A percentile compares a stretch with the other conserved stretches of the same genome.
Evolutionary conservation across 371 early-diverging fungal species (phyloP).

Genomic region (Syncephalastrum sp.): DNA sequence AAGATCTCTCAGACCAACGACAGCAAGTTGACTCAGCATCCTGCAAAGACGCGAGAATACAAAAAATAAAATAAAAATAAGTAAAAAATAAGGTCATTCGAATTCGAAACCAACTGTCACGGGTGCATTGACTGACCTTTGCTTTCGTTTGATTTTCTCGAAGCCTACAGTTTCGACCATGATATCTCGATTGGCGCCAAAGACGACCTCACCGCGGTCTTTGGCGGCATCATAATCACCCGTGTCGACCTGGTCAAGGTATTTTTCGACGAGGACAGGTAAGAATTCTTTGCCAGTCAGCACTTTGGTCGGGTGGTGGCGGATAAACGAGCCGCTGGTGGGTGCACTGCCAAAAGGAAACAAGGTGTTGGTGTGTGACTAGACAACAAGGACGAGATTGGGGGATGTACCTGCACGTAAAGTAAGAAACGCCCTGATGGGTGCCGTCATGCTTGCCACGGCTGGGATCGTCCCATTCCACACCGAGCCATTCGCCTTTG

Average conservation of each 20-base stretch:
- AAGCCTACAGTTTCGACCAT: constrained; percentile 80
- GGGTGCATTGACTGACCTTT: constrained; percentile 28
- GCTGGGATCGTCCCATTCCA: constrained; percentile 82
- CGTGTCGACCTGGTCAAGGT: constrained; percentile 3
- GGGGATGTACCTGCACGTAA: constrained; percentile 56
- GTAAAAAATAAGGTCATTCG: neutral
- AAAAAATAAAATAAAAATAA: no score
- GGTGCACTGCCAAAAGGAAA: constrained; percentile 10
- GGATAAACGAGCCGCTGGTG: constrained; percentile 78
- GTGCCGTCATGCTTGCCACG: constrained; percentile 87
- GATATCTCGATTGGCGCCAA: constrained; percentile 53
- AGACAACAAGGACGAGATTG: neutral
- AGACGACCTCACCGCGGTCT: constrained; percentile 19
- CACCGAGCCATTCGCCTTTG: constrained; percentile 78
- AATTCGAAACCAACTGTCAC: neutral
- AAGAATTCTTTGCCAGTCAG: constrained; percentile 51
- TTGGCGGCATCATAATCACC: neutral
- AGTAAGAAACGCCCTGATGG: constrained; percentile 65
- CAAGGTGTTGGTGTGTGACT: neutral
- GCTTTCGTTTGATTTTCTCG: constrained; percentile 65
- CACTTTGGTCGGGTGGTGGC: constrained; percentile 55
- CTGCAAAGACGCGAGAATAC: constrained; percentile 9
- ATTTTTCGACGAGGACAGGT: constrained; percentile 40
- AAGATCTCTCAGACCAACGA: constrained; percentile 55
- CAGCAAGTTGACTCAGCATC: constrained; percentile 41